Conservation (phyloP, 2,329 filamentous ascomycete genomes). For the Penicillium thymicola region DNA sequence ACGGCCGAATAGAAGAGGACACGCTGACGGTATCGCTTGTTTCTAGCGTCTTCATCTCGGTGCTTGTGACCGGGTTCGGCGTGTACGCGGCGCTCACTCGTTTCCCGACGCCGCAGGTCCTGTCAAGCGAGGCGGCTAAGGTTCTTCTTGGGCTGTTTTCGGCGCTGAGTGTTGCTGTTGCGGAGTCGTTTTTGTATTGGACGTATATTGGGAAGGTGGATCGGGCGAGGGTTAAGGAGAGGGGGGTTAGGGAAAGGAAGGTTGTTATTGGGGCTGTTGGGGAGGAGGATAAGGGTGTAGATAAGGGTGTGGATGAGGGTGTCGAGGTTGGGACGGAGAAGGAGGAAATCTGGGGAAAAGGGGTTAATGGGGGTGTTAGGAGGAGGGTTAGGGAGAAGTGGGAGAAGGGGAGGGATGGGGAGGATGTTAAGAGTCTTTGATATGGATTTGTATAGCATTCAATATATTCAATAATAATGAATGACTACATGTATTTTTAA, state of each 20-base stretch:
- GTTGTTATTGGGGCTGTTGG: conserved; percentile 14
- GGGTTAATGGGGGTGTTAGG: conserved; percentile 20
- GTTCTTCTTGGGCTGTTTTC: conserved; percentile 42
- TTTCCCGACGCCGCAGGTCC: conserved; percentile 35
- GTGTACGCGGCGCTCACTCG: conserved; percentile 44
- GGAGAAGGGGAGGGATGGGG: conserved; percentile 23
- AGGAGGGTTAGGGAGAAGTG: conserved; percentile 22
- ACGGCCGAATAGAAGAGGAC: conserved; percentile 23
- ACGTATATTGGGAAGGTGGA: conserved; percentile 46
- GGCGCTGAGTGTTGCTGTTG: conserved; percentile 44
- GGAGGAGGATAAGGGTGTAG: background rate
- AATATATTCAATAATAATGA: background rate
- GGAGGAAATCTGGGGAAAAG: conserved; percentile 26
- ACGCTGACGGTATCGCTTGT: conserved; percentile 58
- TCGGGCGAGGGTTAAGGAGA: conserved; percentile 38
- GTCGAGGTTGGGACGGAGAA: conserved; percentile 11
- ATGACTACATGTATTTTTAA: background rate
- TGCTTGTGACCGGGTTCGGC: conserved; percentile 62
- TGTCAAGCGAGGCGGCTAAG: conserved; percentile 35
- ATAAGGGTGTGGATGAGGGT: background rate
- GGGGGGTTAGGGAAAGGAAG: conserved; percentile 37
- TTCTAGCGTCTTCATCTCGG: conserved; percentile 83
- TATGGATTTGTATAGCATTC: background rate
- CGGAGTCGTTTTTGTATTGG: conserved; percentile 47
- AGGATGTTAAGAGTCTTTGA: background rate